Conservation (phyloP, 257 asterid species). For the Paulownia fortunei region DNA sequence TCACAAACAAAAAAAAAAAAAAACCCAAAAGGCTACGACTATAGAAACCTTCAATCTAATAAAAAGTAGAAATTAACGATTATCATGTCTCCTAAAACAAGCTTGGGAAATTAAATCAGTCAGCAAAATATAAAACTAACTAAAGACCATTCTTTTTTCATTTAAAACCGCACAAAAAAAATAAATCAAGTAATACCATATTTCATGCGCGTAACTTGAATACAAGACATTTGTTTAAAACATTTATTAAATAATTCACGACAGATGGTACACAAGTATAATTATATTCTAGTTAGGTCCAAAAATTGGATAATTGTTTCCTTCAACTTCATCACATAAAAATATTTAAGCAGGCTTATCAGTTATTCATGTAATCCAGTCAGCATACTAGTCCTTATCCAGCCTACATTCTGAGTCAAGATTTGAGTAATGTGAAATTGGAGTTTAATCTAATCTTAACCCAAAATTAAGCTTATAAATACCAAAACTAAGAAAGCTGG, state of each 20-base stretch:
- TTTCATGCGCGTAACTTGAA: not conserved
- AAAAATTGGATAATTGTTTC: not conserved
- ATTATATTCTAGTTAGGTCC: not conserved
- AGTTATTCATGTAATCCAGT: slow-evolving; percentile 20
- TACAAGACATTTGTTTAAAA: not conserved
- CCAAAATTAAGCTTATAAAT: not conserved
- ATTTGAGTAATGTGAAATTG: not conserved
- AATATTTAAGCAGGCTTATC: not conserved
- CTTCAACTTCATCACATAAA: not conserved
- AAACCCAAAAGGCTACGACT: too few relatives aligned
- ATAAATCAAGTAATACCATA: not conserved
- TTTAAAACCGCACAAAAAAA: too few relatives aligned
- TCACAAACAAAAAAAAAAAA: too few relatives aligned
- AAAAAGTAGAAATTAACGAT: too few relatives aligned
- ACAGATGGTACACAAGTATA: not conserved
- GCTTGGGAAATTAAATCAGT: too few relatives aligned
- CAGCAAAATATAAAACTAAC: too few relatives aligned
- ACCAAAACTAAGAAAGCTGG: not conserved
- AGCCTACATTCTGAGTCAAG: not conserved
- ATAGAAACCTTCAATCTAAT: too few relatives aligned
- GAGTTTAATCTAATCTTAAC: slow-evolving; percentile 6
- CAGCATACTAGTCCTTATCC: slow-evolving; percentile 28
- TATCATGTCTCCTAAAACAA: too few relatives aligned
- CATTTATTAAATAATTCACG: not conserved
- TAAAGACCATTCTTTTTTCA: too few relatives aligned